Percentiles rank a stretch among this genome's conserved stretches.
Conservation (phyloP, 2,329 filamentous ascomycete genomes). For the Ascochyta viciae-villosae region DNA sequence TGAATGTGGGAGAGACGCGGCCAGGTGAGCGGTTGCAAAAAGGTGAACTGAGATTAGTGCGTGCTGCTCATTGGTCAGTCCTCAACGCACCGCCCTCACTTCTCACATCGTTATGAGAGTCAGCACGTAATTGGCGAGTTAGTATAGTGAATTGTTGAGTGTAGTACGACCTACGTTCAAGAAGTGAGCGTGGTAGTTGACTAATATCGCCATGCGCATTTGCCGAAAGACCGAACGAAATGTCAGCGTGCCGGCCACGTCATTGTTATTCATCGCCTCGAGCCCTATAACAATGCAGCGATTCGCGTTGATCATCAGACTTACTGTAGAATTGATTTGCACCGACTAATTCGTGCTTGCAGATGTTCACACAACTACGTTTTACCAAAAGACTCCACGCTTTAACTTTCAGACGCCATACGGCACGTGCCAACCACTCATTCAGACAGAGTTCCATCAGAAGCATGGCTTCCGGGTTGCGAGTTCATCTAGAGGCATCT, state of each 20-base stretch:
- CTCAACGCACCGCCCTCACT: background rate
- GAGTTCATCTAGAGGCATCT: constrained; percentile 51
- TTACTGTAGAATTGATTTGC: too few species aligned
- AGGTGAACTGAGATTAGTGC: constrained; percentile 4
- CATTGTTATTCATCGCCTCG: constrained; percentile 3
- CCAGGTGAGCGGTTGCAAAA: background rate
- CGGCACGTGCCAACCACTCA: background rate
- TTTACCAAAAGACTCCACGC: background rate
- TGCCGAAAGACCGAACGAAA: constrained; percentile 9
- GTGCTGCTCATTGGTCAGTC: constrained; percentile 5
- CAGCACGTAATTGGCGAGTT: too few species aligned
- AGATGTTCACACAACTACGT: background rate
- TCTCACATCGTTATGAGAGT: too few species aligned
- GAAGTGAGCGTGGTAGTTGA: background rate
- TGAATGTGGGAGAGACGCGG: background rate
- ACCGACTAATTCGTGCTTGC: background rate
- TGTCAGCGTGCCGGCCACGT: constrained; percentile 4
- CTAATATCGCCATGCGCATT: background rate
- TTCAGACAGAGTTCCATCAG: background rate
- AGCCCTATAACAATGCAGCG: background rate
- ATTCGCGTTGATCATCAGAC: background rate
- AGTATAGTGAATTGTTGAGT: background rate
- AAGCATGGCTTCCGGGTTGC: constrained; percentile 44
- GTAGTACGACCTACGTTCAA: background rate
- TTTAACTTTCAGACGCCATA: background rate